Base-by-base conservation (phyloP, 2,329 filamentous ascomycete species). In the Talaromyces sp. region DNA sequence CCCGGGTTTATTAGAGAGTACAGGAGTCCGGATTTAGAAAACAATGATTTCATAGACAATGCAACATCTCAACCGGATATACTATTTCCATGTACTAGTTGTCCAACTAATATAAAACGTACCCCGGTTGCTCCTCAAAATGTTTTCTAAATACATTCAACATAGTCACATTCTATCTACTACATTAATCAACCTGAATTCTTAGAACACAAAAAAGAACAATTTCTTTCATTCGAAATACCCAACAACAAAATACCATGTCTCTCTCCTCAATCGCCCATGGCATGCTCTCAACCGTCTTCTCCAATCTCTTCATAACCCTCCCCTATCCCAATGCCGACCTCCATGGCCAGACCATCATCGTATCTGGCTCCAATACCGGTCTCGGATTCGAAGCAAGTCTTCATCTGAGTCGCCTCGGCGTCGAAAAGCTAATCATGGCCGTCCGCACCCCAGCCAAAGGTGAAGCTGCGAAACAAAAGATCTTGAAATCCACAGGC, bases 281-380 rank as follows among this genome's bases (percentile, higher is more conserved):
- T 44, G 61, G 61, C 5, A 27, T 18, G 4, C 12, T 63, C 33
- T 18, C 31, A 34, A 57, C 34, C 23, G 6, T 63, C 23, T 57
- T 59, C 23, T 63, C 62, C 31, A 63, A 63, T 16, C 6, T 63
- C 12, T 61, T 63, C 59, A 52, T 63, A 18, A 36, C 50, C 9
- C 42, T 63, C 2, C 61, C 61, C n/a, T 31, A 16, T 31, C 61
- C 61, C 8, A 56, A 53, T 4, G 42, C 30, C 34, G 36, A 63
- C 40, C 65, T 69, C 14, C 66, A 70, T 1, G 72, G 73, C 1
- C 70, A 79, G 61, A 76, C 75, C 0, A 78, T 78, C 54, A 79
- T 85, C 47, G 72, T 85, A 14, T 83, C 82, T 0, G 83, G 83
- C 1, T 70, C 75, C 23, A 85, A 83, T 62, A 70, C 67, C 0